Conservation (phyloP, 345 rosid genomes). For the Citrus cavaleriei region DNA sequence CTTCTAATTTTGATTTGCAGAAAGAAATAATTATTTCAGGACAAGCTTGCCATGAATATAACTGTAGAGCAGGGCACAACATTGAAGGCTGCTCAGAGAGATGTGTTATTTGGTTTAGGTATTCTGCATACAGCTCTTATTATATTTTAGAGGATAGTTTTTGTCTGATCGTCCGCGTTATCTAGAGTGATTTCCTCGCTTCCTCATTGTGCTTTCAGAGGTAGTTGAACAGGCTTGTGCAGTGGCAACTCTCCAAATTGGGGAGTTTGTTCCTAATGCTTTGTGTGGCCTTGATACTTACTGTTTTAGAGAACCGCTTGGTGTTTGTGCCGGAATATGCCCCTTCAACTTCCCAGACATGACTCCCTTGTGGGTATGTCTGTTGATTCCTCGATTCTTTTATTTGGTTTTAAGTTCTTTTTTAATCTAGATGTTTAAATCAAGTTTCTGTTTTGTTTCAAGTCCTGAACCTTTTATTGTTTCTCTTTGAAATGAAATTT, state of each 20-base stretch:
- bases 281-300: constrained; percentile 42
- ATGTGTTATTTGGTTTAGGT: constrained; percentile 40
- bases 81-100: constrained; percentile 31
- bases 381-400: constrained; percentile 16
- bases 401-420: constrained; percentile 1
- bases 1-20: background rate
- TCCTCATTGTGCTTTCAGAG: constrained; percentile 27
- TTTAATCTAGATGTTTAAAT: background rate
- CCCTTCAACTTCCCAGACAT: constrained; percentile 34
- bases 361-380: constrained; percentile 41
- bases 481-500: background rate
- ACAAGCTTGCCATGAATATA: constrained; percentile 37
- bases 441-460: background rate
- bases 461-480: background rate
- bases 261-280: constrained; percentile 41
- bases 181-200: constrained; percentile 6
- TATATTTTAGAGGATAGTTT: background rate
- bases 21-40: constrained; percentile 18
- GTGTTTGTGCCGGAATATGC: constrained; percentile 49
- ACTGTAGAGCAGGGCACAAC: constrained; percentile 38
- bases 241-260: constrained; percentile 34
- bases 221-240: constrained; percentile 50
- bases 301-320: constrained; percentile 41
- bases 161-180: background rate
- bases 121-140: constrained; percentile 4